These are phyloP conservation scores for Exophiala viscosa DNA, from an alignment of 2,329 filamentous ascomycete species.

Conservation along the genomic window DNA sequence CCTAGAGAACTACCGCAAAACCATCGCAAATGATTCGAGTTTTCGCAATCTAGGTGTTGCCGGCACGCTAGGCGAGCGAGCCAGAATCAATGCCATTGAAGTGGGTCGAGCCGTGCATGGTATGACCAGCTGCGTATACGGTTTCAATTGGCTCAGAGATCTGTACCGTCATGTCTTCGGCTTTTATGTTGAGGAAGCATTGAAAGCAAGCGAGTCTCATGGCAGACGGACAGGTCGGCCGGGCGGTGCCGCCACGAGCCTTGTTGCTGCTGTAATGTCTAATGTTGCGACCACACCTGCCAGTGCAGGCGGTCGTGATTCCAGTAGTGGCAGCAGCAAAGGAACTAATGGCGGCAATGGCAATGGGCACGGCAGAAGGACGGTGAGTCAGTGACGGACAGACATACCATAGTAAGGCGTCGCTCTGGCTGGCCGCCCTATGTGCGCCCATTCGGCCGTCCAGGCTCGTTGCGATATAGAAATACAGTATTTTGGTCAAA, in stretches of 20 bases:
- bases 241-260: conserved; percentile 10
- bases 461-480: too few species aligned
- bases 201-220: conserved; percentile 14
- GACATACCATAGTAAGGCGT: not conserved
- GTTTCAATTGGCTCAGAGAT: conserved; percentile 73
- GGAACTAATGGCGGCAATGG: conserved; percentile 1
- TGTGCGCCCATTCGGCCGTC: too few species aligned
- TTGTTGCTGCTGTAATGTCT: conserved; percentile 19
- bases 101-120: conserved; percentile 74
- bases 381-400: conserved; percentile 10
- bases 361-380: conserved; percentile 5
- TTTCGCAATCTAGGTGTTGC: conserved; percentile 49
- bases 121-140: conserved; percentile 66
- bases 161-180: conserved; percentile 82
- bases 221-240: conserved; percentile 3
- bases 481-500: too few species aligned
- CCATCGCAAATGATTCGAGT: conserved; percentile 69
- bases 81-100: conserved; percentile 67
- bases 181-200: conserved; percentile 74
- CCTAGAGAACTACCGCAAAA: conserved; percentile 73
- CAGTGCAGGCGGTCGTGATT: conserved; percentile 1
- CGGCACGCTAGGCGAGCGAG: conserved; percentile 52
- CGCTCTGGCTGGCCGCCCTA: too few species aligned
- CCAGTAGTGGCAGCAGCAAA: not conserved
- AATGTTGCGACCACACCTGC: not conserved